Evolutionary conservation across 148 eudicot genomes (phyloP).

Genomic region (Cornus florida): DNA sequence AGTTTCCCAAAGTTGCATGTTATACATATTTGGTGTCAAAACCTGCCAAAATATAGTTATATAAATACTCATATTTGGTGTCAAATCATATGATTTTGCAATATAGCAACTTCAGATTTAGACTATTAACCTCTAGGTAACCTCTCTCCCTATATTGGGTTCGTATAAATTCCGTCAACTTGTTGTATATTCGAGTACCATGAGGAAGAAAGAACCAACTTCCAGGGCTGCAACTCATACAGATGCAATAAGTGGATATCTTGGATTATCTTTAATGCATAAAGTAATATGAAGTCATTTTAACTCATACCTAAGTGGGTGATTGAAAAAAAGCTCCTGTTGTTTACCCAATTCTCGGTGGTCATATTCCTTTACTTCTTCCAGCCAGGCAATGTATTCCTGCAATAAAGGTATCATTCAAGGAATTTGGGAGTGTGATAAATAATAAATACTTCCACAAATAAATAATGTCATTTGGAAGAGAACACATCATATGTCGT

Average conservation of each 20-base stretch:
- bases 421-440: background rate
- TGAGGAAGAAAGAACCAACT: constrained; percentile 94
- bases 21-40: constrained; percentile 84
- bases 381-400: constrained; percentile 76
- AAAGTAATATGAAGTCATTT: background rate
- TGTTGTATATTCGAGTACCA: constrained; percentile 87
- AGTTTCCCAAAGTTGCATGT: constrained; percentile 98
- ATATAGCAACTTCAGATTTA: background rate
- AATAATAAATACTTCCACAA: background rate
- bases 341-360: constrained; percentile 82
- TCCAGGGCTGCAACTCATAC: constrained; percentile 71
- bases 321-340: constrained; percentile 96
- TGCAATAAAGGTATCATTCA: constrained; percentile 21
- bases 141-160: constrained; percentile 83
- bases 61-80: background rate
- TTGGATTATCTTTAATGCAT: background rate
- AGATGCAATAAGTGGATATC: constrained; percentile 1
- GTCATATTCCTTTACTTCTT: constrained; percentile 97
- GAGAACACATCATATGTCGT: too few relatives aligned
- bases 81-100: background rate
- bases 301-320: constrained; percentile 76
- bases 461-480: too few relatives aligned
- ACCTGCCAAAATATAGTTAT: constrained; percentile 45
- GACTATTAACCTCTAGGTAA: constrained; percentile 72
- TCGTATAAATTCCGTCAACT: constrained; percentile 78